Evolutionary conservation across 2,329 filamentous ascomycete genomes (phyloP), one percentile per base, ranked within the genome.

Genomic region (Colletotrichum theobromicola): DNA sequence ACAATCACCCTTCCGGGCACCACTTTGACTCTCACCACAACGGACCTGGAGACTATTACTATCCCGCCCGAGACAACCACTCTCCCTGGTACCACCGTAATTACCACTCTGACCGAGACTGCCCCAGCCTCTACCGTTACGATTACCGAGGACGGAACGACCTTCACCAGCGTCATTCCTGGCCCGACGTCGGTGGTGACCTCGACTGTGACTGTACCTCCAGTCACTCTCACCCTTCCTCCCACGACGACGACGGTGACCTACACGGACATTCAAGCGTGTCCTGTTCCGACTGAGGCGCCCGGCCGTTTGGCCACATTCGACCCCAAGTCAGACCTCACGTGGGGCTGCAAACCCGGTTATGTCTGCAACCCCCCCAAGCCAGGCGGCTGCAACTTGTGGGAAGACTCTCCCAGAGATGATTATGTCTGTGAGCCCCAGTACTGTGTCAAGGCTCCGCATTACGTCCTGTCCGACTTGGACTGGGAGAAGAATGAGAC

Each of bases 281-380:
- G 90, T 72, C 81, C 88, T 5, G 80, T 82, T 3, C 87, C 88
- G 4, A 86, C 86, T 3, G 86, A 86, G 32, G 69, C 67, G 24
- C 58, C 81, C 46, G 70, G 79, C 62, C 37, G 74, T 35, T 37
- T 78, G 7, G 42, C 61, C 15, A 76, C 80, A 2, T 82, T 87
- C 16, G 72, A 83, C 53, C 78, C 81, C 6, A 77, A 77, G 21
- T 87, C 87, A 2, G 77, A 89, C 67, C 82, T 82, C 50, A 89
- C 88, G 1, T 91, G 87, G 84, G 90, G 90, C 65, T 92, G 90
- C 79, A 65, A 76, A 15, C 88, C 89, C 3, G 89, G 89, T 35
- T 87, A 79, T 18, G 84, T 91, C 32, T 92, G 90, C 82, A 86
- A 85, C 75, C 86, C 86, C n/a, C 83, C 83, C 4, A 90, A 87